phyloP scores from a whole-genome alignment of 371 early-diverging fungal genomes.

The Neoconidiobolus thromboides region DNA sequence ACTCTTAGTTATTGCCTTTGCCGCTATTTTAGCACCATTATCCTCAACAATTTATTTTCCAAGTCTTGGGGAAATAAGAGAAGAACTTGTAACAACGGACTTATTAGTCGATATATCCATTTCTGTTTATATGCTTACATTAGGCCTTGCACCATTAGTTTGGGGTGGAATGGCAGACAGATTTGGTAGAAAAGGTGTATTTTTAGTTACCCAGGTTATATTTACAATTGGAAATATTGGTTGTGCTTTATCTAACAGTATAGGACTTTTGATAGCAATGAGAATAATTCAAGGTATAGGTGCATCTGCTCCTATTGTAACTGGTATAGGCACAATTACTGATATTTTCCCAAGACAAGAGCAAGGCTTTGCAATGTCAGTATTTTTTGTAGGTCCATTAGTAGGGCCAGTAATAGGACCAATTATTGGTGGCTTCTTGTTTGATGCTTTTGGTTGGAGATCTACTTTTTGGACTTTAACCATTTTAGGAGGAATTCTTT shows the following conservation, averaged over 20 bases:
- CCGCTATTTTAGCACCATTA: background rate
- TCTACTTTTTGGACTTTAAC: conserved; percentile 41
- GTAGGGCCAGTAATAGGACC: conserved; percentile 31
- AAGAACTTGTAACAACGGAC: conserved; percentile 22
- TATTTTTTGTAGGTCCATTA: conserved; percentile 32
- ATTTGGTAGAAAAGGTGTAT: conserved; percentile 39
- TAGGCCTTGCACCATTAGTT: conserved; percentile 35
- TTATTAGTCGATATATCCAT: conserved; percentile 30
- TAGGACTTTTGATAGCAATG: conserved; percentile 28
- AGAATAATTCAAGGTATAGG: conserved; percentile 48
- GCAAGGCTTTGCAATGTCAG: conserved; percentile 32
- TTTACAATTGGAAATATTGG: conserved; percentile 36
- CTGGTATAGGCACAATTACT: conserved; percentile 50
- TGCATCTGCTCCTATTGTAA: conserved; percentile 43
- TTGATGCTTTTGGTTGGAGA: conserved; percentile 33
- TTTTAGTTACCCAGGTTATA: conserved; percentile 27
- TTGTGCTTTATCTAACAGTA: conserved; percentile 17
- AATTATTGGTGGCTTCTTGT: conserved; percentile 23
- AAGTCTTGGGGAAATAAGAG: conserved; percentile 22
- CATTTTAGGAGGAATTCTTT: conserved; percentile 19
- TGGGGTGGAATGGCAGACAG: conserved; percentile 51
- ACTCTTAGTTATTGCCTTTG: background rate
- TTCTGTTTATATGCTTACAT: conserved; percentile 26
- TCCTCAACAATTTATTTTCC: conserved; percentile 17
- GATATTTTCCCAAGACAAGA: conserved; percentile 20